These are phyloP conservation scores for Graphilbum fragrans DNA, from an alignment of 2,329 filamentous ascomycete genomes.

Conservation along the genomic window DNA sequence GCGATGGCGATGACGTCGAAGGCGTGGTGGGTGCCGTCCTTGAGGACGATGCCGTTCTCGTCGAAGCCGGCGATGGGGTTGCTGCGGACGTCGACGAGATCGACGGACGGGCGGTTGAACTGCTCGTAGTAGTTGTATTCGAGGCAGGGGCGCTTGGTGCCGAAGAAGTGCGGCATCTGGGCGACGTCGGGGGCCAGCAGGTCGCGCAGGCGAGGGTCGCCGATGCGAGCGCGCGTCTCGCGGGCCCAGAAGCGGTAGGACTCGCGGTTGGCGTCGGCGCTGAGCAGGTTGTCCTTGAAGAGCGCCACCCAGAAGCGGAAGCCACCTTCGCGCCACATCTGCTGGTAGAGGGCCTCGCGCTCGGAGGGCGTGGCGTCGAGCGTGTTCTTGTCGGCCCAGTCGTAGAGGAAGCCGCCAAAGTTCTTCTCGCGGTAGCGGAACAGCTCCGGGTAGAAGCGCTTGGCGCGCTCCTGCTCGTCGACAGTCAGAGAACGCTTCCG, in stretches of 20 bases:
- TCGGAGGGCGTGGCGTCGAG: constrained; percentile 40
- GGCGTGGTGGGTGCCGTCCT: constrained; percentile 27
- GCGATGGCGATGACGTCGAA: constrained; percentile 31
- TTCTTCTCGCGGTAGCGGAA: constrained; percentile 38
- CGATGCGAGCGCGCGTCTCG: constrained; percentile 36
- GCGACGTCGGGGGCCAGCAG: constrained; percentile 33
- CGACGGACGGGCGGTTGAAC: constrained; percentile 30
- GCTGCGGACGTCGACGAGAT: constrained; percentile 26
- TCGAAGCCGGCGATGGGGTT: constrained; percentile 28
- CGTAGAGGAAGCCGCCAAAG: constrained; percentile 49
- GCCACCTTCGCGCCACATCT: constrained; percentile 37
- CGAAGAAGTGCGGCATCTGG: constrained; percentile 40
- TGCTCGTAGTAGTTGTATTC: constrained; percentile 33
- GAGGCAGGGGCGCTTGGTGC: constrained; percentile 34
- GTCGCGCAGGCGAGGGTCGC: constrained; percentile 33
- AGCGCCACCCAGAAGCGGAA: constrained; percentile 41
- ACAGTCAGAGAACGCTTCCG: constrained; percentile 31
- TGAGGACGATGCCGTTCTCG: constrained; percentile 25
- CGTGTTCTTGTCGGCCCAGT: constrained; percentile 39
- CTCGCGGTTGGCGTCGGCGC: constrained; percentile 34
- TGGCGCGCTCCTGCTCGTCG: constrained; percentile 35
- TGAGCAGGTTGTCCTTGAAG: constrained; percentile 39
- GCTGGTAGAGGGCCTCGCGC: constrained; percentile 34
- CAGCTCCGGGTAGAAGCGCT: constrained; percentile 33
- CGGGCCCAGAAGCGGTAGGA: constrained; percentile 43